phyloP scores from a whole-genome alignment of 2,329 filamentous ascomycete genomes.

The Saccharata proteae region DNA sequence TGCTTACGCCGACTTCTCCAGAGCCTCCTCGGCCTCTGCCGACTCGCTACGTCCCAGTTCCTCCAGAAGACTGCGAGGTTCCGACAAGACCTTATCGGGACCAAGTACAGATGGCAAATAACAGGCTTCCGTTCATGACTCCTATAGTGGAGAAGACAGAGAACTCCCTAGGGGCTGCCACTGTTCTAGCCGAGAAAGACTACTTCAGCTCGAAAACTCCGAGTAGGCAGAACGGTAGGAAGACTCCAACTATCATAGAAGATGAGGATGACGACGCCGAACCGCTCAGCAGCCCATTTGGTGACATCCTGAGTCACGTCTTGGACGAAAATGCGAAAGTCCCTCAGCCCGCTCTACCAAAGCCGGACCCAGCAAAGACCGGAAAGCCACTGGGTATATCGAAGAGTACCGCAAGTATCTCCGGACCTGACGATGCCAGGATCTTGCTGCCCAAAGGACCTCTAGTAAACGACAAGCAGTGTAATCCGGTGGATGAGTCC shows the following conservation, averaged over 20 bases:
- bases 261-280: constrained; percentile 30
- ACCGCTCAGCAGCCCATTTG: constrained; percentile 58
- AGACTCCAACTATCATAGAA: constrained; percentile 25
- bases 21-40: constrained; percentile 23
- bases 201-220: constrained; percentile 64
- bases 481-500: constrained; percentile 75
- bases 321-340: constrained; percentile 30
- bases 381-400: constrained; percentile 13
- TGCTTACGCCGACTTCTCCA: constrained; percentile 29
- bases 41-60: constrained; percentile 63
- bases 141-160: constrained; percentile 95
- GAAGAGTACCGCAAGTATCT: constrained; percentile 11
- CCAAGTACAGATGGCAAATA: constrained; percentile 68
- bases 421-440: constrained; percentile 28
- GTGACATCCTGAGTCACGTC: constrained; percentile 46
- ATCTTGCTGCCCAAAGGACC: constrained; percentile 44
- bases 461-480: constrained; percentile 70
- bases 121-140: constrained; percentile 94
- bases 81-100: constrained; percentile 72
- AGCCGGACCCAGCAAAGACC: constrained; percentile 14
- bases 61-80: constrained; percentile 76
- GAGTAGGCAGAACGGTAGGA: constrained; percentile 42
- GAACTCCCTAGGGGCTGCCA: constrained; percentile 54
- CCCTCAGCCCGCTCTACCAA: constrained; percentile 39
- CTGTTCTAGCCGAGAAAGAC: constrained; percentile 32